Evolutionary conservation across 352 stramenopile species (phyloP).

Genomic region (Phytophthora pinifolia): DNA sequence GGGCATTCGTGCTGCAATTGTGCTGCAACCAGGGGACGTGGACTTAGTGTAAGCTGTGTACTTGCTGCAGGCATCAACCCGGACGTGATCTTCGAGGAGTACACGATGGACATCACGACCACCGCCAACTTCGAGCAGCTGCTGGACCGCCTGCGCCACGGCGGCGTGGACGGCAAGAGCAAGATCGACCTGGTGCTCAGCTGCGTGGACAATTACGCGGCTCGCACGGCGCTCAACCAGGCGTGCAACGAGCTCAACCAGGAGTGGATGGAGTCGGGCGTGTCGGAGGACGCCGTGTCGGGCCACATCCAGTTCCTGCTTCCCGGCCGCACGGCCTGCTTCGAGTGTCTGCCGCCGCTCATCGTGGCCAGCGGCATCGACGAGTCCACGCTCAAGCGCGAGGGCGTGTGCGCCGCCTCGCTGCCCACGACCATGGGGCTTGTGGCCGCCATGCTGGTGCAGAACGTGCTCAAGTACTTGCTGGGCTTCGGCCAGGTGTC

Average conservation of each 20-base stretch:
- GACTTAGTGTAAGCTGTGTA: not conserved
- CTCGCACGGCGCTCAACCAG: constrained; percentile 85
- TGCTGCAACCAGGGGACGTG: not conserved
- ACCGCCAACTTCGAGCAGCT: constrained; percentile 86
- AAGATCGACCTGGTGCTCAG: constrained; percentile 84
- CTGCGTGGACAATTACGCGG: constrained; percentile 91
- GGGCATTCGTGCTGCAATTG: not conserved
- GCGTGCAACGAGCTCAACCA: constrained; percentile 88
- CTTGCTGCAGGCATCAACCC: constrained; percentile 75
- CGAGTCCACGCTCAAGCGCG: constrained; percentile 85
- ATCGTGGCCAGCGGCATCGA: constrained; percentile 87
- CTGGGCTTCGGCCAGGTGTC: constrained; percentile 85
- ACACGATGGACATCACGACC: constrained; percentile 88
- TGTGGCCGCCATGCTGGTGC: constrained; percentile 82
- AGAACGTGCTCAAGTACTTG: constrained; percentile 89
- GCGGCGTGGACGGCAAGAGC: constrained; percentile 52
- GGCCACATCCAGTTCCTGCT: constrained; percentile 90
- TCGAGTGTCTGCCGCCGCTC: constrained; percentile 87
- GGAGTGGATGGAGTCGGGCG: constrained; percentile 90
- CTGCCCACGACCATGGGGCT: constrained; percentile 91
- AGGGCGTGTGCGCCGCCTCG: constrained; percentile 88
- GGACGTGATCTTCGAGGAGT: constrained; percentile 87
- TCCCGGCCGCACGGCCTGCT: constrained; percentile 85
- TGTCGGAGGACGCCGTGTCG: constrained; percentile 89
- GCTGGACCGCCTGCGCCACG: constrained; percentile 71